phyloP scores from a whole-genome alignment of 2,329 filamentous ascomycete genomes.

The Didymella segeticola region DNA sequence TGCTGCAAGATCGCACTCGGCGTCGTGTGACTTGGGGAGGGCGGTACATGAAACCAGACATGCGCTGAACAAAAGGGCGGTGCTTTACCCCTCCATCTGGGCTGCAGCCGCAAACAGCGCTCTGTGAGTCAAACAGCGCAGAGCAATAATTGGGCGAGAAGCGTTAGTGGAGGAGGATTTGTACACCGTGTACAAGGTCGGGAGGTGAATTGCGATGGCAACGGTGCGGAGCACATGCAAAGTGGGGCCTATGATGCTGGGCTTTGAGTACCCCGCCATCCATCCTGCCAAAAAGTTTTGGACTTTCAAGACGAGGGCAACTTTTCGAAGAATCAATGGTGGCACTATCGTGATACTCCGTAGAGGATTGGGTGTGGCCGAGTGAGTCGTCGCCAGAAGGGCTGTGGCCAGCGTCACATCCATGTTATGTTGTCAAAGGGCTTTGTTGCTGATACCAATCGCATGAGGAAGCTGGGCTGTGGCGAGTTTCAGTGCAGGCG shows the following conservation, averaged over 20 bases:
- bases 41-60: not conserved
- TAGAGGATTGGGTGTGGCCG: not conserved
- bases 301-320: not conserved
- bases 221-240: not conserved
- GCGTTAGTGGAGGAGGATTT: not conserved
- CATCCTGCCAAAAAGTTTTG: not conserved
- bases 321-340: not conserved
- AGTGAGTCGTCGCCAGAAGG: not conserved
- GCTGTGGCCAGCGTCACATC: not conserved
- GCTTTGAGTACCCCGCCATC: not conserved
- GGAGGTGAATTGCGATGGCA: not conserved
- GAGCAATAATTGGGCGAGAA: not conserved
- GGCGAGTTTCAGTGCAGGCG: slow-evolving; percentile 26
- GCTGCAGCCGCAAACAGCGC: not conserved
- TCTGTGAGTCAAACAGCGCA: not conserved
- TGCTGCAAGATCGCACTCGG: not conserved
- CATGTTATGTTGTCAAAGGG: not conserved
- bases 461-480: slow-evolving; percentile 34
- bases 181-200: not conserved
- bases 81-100: not conserved
- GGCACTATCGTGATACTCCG: not conserved
- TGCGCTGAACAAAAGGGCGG: not conserved
- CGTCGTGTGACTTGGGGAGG: not conserved
- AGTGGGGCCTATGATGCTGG: not conserved
- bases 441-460: slow-evolving; percentile 18